Percentiles rank a stretch among this genome's conserved stretches.
These are phyloP conservation scores for Tolypocladium inflatum DNA, from an alignment of 2,329 filamentous ascomycete genomes.

Conservation along the genomic window DNA sequence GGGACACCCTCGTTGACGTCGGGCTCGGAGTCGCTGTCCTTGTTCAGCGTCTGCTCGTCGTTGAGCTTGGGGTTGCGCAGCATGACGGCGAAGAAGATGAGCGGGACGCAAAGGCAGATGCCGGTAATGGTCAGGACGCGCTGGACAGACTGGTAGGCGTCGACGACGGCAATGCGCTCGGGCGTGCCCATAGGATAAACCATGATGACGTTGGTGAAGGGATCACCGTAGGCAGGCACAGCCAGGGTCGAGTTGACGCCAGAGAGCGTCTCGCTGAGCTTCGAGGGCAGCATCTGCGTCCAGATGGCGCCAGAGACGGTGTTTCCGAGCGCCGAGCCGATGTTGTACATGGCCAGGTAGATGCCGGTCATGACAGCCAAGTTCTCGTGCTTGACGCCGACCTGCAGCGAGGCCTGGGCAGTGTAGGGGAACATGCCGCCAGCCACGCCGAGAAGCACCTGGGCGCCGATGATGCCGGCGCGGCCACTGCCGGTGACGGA, in stretches of 20 bases:
- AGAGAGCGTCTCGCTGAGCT: constrained; percentile 19
- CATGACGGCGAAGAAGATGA: constrained; percentile 32
- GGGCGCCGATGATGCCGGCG: constrained; percentile 44
- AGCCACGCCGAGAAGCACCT: constrained; percentile 47
- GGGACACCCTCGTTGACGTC: constrained; percentile 1
- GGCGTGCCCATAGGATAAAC: constrained; percentile 31
- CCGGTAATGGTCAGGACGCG: constrained; percentile 36
- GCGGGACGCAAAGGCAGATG: constrained; percentile 37
- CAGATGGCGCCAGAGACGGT: constrained; percentile 30
- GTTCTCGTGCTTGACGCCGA: constrained; percentile 24
- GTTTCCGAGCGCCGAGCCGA: constrained; percentile 30
- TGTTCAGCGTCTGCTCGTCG: constrained; percentile 32
- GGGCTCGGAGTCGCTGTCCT: constrained; percentile 12
- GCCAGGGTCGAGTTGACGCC: constrained; percentile 25
- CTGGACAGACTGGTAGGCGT: constrained; percentile 36
- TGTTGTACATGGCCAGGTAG: constrained; percentile 30
- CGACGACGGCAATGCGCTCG: constrained; percentile 32
- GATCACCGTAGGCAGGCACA: constrained; percentile 23
- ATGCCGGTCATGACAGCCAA: constrained; percentile 28
- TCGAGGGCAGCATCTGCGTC: constrained; percentile 27
- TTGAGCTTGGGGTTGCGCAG: constrained; percentile 37
- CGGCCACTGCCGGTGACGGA: constrained; percentile 28
- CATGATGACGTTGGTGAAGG: constrained; percentile 23
- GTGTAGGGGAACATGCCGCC: constrained; percentile 45
- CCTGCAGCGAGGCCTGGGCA: constrained; percentile 29